Conservation (phyloP, 2,329 filamentous ascomycete species). For the Apiospora marii region DNA sequence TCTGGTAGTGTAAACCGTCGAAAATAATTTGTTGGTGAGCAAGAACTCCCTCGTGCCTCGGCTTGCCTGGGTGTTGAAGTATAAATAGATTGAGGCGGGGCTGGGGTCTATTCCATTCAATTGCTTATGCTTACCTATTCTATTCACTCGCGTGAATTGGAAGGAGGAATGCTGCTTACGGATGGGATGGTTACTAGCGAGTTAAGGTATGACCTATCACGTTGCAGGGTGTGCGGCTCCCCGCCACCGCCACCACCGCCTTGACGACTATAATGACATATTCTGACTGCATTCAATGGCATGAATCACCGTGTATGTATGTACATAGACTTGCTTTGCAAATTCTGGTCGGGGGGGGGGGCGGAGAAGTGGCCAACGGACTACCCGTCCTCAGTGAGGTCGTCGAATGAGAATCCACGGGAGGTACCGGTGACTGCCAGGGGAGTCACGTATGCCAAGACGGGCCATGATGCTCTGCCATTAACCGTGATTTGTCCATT, state of each 20-base stretch:
- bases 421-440: neutral
- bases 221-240: neutral
- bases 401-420: too few species aligned
- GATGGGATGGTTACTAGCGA: neutral
- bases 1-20: neutral
- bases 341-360: neutral
- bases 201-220: neutral
- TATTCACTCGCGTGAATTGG: neutral
- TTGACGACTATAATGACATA: neutral
- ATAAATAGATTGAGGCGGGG: neutral
- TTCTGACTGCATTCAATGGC: neutral
- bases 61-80: neutral
- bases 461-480: neutral
- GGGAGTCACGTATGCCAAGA: conserved; percentile 3
- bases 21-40: neutral
- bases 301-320: neutral
- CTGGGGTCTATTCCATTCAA: neutral
- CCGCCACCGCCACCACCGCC: neutral
- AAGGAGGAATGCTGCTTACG: neutral
- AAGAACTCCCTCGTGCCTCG: neutral
- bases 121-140: neutral
- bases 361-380: too few species aligned
- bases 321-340: neutral
- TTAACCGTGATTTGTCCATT: neutral
- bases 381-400: too few species aligned